These are phyloP conservation scores for Lactarius evosmus DNA, from an alignment of 768 basidiomycete genomes.

Conservation along the genomic window DNA sequence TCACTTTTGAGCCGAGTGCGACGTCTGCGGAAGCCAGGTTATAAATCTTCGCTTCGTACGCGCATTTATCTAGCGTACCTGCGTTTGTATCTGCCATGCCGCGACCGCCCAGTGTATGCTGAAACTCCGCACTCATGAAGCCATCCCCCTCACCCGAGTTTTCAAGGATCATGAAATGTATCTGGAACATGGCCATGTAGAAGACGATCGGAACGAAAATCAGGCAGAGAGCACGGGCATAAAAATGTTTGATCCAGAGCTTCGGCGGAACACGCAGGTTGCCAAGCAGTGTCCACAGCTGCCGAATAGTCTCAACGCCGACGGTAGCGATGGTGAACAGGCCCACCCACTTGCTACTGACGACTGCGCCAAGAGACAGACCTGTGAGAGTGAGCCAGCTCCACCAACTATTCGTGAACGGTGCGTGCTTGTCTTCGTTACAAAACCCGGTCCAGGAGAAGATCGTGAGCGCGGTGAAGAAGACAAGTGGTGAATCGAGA, in stretches of 20 bases:
- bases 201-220: constrained; percentile 82
- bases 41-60: not conserved
- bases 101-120: constrained; percentile 87
- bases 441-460: constrained; percentile 89
- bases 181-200: constrained; percentile 96
- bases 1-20: constrained; percentile 75
- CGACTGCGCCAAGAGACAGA: constrained; percentile 85
- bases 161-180: constrained; percentile 87
- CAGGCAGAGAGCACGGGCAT: constrained; percentile 84
- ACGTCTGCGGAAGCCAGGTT: constrained; percentile 52
- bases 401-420: constrained; percentile 92
- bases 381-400: constrained; percentile 85
- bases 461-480: constrained; percentile 89
- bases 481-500: constrained; percentile 95
- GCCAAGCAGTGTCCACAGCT: constrained; percentile 88
- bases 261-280: constrained; percentile 75
- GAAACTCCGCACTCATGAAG: constrained; percentile 99
- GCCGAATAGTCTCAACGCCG: constrained; percentile 77
- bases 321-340: constrained; percentile 96
- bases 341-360: constrained; percentile 97
- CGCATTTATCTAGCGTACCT: constrained; percentile 44
- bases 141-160: constrained; percentile 96
- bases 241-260: constrained; percentile 79
- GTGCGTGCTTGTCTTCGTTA: constrained; percentile 81
- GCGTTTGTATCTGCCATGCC: constrained; percentile 93